Conservation (phyloP, 441 rosid species). For the Lepidium campestre region DNA sequence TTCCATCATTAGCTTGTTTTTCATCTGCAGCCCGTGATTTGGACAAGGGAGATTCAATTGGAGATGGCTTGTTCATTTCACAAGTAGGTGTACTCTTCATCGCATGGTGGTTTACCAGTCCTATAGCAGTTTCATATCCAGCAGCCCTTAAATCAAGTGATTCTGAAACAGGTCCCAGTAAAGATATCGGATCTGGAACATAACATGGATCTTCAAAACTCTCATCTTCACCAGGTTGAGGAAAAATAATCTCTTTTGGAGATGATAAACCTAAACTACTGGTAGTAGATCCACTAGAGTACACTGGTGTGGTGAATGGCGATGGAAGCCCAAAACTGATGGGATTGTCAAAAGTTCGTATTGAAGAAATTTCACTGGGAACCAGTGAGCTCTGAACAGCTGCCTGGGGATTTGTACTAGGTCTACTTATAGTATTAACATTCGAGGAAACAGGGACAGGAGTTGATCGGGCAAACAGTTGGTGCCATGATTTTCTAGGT, state of each 20-base stretch:
- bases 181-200: conserved; percentile 73
- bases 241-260: conserved; percentile 42
- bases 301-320: conserved; percentile 44
- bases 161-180: conserved; percentile 94
- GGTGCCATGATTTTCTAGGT: conserved; percentile 91
- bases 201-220: conserved; percentile 88
- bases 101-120: conserved; percentile 38
- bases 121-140: conserved; percentile 42
- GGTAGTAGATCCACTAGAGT: conserved; percentile 40
- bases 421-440: conserved; percentile 61
- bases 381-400: conserved; percentile 51
- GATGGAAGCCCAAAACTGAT: conserved; percentile 83
- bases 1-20: conserved; percentile 54
- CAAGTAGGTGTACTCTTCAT: conserved; percentile 20
- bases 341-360: conserved; percentile 72
- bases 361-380: conserved; percentile 36
- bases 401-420: conserved; percentile 42
- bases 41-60: conserved; percentile 86
- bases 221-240: conserved; percentile 60
- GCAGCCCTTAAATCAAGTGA: conserved; percentile 63
- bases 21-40: conserved; percentile 56
- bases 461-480: conserved; percentile 63
- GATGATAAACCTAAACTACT: conserved; percentile 72
- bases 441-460: conserved; percentile 47
- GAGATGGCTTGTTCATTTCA: conserved; percentile 74